phyloP scores from a whole-genome alignment of 495 filamentous ascomycete genomes.

The Hypoxylon trugodes region DNA sequence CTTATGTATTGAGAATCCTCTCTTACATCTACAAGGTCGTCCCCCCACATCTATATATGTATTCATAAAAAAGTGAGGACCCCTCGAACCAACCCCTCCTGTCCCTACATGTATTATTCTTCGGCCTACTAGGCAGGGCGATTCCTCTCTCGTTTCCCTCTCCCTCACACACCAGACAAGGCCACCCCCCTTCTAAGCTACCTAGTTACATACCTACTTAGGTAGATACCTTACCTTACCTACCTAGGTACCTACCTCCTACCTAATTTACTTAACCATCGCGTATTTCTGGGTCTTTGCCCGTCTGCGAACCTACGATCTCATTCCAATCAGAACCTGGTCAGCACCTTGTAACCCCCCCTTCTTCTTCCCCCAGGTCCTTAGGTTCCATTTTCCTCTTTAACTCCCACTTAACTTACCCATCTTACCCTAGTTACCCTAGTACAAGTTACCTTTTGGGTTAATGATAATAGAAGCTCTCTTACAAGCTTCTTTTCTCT shows the following conservation, averaged over 20 bases:
- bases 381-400: conserved; percentile 12
- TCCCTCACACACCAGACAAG: too few relatives aligned
- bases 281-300: conserved; percentile 18
- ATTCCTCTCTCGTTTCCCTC: too few relatives aligned
- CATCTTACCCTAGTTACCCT: conserved; percentile 13
- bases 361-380: conserved; percentile 13
- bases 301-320: conserved; percentile 36
- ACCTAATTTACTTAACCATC: conserved; percentile 1
- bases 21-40: conserved; percentile 16
- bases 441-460: conserved; percentile 13
- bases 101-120: conserved; percentile 22
- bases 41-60: conserved; percentile 36
- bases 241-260: neutral
- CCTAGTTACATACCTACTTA: too few relatives aligned
- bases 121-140: too few relatives aligned
- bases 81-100: conserved; percentile 22
- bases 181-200: too few relatives aligned
- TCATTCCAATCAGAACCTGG: conserved; percentile 34
- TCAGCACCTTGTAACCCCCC: conserved; percentile 30
- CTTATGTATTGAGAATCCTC: too few relatives aligned
- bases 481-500: neutral
- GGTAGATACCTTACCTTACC: too few relatives aligned
- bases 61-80: conserved; percentile 13
- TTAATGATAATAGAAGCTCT: conserved; percentile 21
- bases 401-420: conserved; percentile 14